Evolutionary conservation across 2,329 filamentous ascomycete genomes (phyloP).

Genomic region (Xylaria multiplex): DNA sequence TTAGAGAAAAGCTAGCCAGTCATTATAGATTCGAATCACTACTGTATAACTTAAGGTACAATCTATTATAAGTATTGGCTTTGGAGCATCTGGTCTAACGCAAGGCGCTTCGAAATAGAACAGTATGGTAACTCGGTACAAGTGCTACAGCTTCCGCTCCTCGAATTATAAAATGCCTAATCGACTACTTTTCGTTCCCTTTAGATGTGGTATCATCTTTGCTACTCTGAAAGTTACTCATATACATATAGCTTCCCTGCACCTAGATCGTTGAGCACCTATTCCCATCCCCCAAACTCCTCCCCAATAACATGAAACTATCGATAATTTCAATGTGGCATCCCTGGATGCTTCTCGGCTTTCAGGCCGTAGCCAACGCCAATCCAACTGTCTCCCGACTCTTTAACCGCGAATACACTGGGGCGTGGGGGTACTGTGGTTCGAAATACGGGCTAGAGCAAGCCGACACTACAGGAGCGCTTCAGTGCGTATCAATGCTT

Average conservation of each 20-base stretch:
- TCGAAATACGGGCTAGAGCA: conserved; percentile 1
- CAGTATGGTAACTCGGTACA: no score
- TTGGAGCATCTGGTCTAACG: no score
- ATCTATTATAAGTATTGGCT: no score
- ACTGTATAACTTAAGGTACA: no score
- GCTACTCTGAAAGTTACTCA: not conserved
- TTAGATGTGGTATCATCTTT: not conserved
- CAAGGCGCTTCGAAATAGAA: no score
- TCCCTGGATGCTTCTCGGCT: not conserved
- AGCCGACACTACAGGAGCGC: not conserved
- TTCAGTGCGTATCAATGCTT: not conserved
- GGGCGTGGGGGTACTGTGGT: no score
- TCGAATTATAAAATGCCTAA: not conserved
- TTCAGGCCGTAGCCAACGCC: not conserved
- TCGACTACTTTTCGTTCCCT: not conserved
- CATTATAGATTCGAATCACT: no score
- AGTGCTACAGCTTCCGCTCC: not conserved
- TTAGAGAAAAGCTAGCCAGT: no score
- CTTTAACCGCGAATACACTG: no score
- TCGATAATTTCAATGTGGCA: not conserved
- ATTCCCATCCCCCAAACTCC: not conserved
- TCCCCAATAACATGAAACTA: not conserved
- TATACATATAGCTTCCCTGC: not conserved
- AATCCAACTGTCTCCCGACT: no score
- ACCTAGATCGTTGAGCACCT: not conserved